These are phyloP conservation scores for Voacanga thouarsii DNA, from an alignment of 257 asterid species.

Conservation along the genomic window DNA sequence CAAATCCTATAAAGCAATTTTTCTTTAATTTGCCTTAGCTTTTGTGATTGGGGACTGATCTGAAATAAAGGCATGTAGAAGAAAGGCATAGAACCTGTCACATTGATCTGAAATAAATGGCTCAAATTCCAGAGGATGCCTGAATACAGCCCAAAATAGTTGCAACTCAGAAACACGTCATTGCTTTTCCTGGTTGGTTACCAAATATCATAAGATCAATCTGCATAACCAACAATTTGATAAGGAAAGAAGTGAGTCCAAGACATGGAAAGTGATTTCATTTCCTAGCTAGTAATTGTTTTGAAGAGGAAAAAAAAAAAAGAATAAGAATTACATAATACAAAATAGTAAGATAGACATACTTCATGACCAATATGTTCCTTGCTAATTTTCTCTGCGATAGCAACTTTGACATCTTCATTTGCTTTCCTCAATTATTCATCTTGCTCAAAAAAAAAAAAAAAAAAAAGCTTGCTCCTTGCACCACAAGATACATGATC, in stretches of 20 bases:
- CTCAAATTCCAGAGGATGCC: conserved; percentile 55
- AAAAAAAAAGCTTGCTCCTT: conserved; percentile 95
- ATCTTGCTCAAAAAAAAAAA: conserved; percentile 69
- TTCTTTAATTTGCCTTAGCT: background rate
- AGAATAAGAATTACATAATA: background rate
- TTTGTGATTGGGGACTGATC: background rate
- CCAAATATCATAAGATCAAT: conserved; percentile 94
- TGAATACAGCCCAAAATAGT: conserved; percentile 68
- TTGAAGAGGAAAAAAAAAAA: background rate
- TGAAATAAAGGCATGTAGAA: no score
- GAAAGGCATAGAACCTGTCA: conserved; percentile 48
- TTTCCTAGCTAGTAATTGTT: background rate
- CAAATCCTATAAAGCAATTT: background rate
- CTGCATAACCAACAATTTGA: no score
- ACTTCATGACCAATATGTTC: conserved; percentile 96
- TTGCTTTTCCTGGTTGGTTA: conserved; percentile 68
- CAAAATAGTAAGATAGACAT: conserved; percentile 14
- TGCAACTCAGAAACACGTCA: conserved; percentile 69
- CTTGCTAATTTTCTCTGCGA: conserved; percentile 82
- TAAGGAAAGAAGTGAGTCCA: background rate
- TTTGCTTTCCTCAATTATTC: conserved; percentile 79
- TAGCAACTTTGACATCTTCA: conserved; percentile 65
- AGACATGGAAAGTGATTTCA: background rate
- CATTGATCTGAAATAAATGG: conserved; percentile 57
- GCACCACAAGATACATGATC: conserved; percentile 12